Evolutionary conservation across 1,139 yeast genomes (phyloP).

Genomic region (Yamadazyma taylorii): DNA sequence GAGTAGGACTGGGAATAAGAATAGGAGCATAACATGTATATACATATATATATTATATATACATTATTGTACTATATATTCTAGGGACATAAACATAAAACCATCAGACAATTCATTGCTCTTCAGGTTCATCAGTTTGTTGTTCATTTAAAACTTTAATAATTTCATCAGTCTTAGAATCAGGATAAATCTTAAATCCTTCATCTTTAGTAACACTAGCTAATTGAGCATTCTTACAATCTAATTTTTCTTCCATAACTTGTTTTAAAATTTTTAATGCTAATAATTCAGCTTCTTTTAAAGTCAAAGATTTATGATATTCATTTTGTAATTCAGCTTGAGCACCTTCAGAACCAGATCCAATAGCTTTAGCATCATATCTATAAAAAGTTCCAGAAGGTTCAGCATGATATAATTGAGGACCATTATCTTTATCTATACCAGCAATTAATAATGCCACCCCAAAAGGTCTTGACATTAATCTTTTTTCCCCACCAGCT

Average conservation of each 20-base stretch:
- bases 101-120: conserved; percentile 6
- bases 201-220: conserved; percentile 86
- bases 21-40: too few species aligned
- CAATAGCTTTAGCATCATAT: conserved; percentile 98
- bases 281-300: conserved; percentile 89
- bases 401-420: conserved; percentile 97
- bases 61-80: too few species aligned
- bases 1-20: too few species aligned
- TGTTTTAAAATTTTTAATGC: conserved; percentile 90
- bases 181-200: conserved; percentile 86
- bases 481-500: conserved; percentile 93
- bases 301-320: conserved; percentile 91
- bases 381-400: conserved; percentile 98
- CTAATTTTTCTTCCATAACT: conserved; percentile 98
- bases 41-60: too few species aligned
- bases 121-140: conserved; percentile 39
- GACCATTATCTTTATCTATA: conserved; percentile 87
- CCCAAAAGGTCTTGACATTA: conserved; percentile 99
- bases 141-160: conserved; percentile 75
- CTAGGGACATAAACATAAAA: too few species aligned
- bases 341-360: conserved; percentile 98
- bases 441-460: conserved; percentile 97
- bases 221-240: conserved; percentile 92
- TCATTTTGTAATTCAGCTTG: conserved; percentile 97
- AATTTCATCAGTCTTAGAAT: conserved; percentile 79